phyloP scores from a whole-genome alignment of 2,329 filamentous ascomycete species.

The Aspergillus aculeatinus region DNA sequence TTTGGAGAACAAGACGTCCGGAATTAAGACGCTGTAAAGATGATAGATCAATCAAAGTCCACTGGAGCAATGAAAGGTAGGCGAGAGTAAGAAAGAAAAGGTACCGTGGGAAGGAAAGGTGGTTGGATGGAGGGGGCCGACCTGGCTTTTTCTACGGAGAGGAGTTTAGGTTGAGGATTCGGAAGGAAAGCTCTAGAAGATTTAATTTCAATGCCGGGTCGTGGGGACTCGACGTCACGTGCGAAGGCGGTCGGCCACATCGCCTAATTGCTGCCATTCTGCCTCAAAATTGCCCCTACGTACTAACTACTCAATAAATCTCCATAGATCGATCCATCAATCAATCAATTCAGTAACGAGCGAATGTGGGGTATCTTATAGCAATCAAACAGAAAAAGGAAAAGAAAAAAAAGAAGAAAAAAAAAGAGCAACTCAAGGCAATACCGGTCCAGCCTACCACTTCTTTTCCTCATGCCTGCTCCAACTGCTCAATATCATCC shows the following conservation, averaged over 20 bases:
- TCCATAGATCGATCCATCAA: not conserved
- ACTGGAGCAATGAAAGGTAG: slow-evolving; percentile 12
- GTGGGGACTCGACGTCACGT: slow-evolving; percentile 6
- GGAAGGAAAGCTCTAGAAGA: slow-evolving; percentile 44
- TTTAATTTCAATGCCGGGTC: not conserved
- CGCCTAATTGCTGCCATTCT: not conserved
- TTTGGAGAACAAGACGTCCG: slow-evolving; percentile 9
- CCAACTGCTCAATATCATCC: slow-evolving; percentile 70
- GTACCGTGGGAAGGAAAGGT: slow-evolving; percentile 15
- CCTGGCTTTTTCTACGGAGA: slow-evolving; percentile 11
- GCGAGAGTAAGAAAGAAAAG: slow-evolving; percentile 10
- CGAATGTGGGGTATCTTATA: slow-evolving; percentile 19
- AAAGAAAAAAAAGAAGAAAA: slow-evolving; percentile 9
- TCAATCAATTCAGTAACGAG: slow-evolving; percentile 15
- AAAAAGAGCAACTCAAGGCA: slow-evolving; percentile 1
- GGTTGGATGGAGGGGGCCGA: slow-evolving; percentile 1
- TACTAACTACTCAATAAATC: too few species aligned
- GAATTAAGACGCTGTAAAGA: slow-evolving; percentile 17
- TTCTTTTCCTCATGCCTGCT: slow-evolving; percentile 23
- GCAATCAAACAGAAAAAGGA: too few species aligned
- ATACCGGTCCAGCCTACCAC: not conserved
- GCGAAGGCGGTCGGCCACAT: not conserved
- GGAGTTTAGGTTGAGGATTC: slow-evolving; percentile 17
- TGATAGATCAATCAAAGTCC: slow-evolving; percentile 23
- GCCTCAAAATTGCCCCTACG: too few species aligned